Percentiles rank a stretch among this genome's conserved stretches.
Conservation (phyloP, 2,329 filamentous ascomycete genomes). For the Stagonosporopsis vannaccii region DNA sequence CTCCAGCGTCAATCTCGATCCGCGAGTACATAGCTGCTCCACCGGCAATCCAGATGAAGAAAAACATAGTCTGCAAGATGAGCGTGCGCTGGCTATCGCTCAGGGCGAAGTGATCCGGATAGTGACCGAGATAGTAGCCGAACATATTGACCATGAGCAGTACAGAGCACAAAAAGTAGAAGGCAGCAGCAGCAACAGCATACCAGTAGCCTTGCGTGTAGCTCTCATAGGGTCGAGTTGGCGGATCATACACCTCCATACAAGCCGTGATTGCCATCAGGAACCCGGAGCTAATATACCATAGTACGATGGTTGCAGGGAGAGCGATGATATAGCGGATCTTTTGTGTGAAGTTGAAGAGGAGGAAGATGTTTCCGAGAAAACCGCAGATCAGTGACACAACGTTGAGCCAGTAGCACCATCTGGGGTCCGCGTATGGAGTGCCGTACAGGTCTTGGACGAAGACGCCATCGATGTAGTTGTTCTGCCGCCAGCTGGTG, state of each 20-base stretch:
- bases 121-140: conserved; percentile 77
- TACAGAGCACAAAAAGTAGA: conserved; percentile 81
- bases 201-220: conserved; percentile 90
- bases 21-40: conserved; percentile 78
- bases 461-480: conserved; percentile 56
- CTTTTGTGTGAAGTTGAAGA: conserved; percentile 84
- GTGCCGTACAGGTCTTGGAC: conserved; percentile 63
- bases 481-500: conserved; percentile 74
- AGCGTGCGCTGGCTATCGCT: conserved; percentile 83
- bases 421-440: conserved; percentile 68
- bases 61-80: conserved; percentile 88
- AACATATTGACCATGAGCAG: conserved; percentile 81
- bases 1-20: conserved; percentile 62
- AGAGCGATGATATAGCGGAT: conserved; percentile 83
- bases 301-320: conserved; percentile 82
- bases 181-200: conserved; percentile 76
- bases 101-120: conserved; percentile 78
- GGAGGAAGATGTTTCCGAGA: conserved; percentile 78
- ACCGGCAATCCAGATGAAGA: conserved; percentile 80
- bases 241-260: conserved; percentile 68
- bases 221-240: conserved; percentile 56
- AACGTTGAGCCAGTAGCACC: conserved; percentile 74
- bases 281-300: conserved; percentile 70
- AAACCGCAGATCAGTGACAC: conserved; percentile 78
- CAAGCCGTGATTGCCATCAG: conserved; percentile 71